Evolutionary conservation across 2,329 filamentous ascomycete genomes (phyloP), one percentile per base, ranked within the genome.

Genomic region (Taxawa tesnikishii): DNA sequence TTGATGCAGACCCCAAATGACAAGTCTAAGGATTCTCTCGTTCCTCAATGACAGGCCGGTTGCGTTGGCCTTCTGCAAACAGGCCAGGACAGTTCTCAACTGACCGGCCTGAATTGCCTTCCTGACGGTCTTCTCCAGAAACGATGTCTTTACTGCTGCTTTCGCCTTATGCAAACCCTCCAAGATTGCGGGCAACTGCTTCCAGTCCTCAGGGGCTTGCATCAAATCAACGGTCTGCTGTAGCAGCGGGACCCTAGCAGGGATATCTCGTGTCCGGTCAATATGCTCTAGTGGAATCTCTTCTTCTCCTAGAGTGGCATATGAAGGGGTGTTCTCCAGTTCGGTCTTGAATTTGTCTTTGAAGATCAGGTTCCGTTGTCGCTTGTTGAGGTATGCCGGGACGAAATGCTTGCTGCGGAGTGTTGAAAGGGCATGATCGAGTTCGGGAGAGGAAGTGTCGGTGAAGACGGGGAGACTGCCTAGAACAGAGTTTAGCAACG

Each of bases 341-440:
- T 53, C 51, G 27, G 57, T 45, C n/a, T 48, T 48, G 47, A 59
- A 50, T 21, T 58, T 54, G 12, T 49, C 37, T 28, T 47, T 45
- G 50, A 56, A 64, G 40, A 67, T 56, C 17, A 66, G 54, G 36
- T 53, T 48, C 17, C 50, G 43, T 40, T 66, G 60, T 24, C 51
- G 49, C 11, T 44, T 39, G 36, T 49, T 55, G 32, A 68, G 54
- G 44, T 62, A 57, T 28, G 46, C 44, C 9, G 63, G 63, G 14
- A 66, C 51, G 36, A 67, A 54, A 42, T 65, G 45, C 31, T 59
- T 58, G 28, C 48, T 49, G 39, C 63, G 62, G 32, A 65, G 46
- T 7, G 40, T 49, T 5, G 47, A 40, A 36, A 67, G 57, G 21
- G 61, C 39, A 13, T 43, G 30, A 30, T 60, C 47, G 33, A 67